Evolutionary conservation across 805 yeast genomes (phyloP), one percentile per base, ranked within the genome.

Genomic region (Myxozyma nipponensis): DNA sequence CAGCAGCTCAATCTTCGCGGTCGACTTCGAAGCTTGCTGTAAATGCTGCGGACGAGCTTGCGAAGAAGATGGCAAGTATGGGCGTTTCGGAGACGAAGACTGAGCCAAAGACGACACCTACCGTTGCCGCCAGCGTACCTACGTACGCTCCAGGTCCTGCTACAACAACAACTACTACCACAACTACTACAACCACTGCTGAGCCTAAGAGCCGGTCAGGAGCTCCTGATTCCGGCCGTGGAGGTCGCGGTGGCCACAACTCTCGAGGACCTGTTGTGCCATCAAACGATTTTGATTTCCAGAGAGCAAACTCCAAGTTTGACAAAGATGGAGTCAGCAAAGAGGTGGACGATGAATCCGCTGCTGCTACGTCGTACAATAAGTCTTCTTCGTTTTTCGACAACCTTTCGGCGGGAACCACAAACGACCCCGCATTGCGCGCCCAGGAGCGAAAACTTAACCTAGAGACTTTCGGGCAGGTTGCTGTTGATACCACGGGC

Each of bases 341-440:
- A 58, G 81, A 78, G 46, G 72, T 67, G 24, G 73, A 68, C 32
- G 54, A 62, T 17, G 61, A 49, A 7, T 60, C 63, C 3, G 41
- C 52, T 5, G 42, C 47, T 15, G 60, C 56, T 22, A 63, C 68
- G 19, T 78, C 75, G 25, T 93, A 93, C 72, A 78, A 89, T 71
- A 88, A 83, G 67, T 77, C 78, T 62, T 79, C 88, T 13, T 89
- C 97, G 1, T 91, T 93, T 68, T 91, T 91, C 63, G 98, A 93
- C 69, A 79, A 78, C 54, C 79, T 91, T 50, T 84, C 95, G 9
- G 78, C 88, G 9, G 82, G 88, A 3, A 65, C 61, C 38, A 77
- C 76, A 46, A 75, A 75, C 43, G 63, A 69, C 23, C 63, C 66
- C 6, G 66, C 65, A 25, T 77, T 81, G 62, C 83, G 95, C 82